Conservation (phyloP, 2,329 filamentous ascomycete species). For the Colletotrichum horii region DNA sequence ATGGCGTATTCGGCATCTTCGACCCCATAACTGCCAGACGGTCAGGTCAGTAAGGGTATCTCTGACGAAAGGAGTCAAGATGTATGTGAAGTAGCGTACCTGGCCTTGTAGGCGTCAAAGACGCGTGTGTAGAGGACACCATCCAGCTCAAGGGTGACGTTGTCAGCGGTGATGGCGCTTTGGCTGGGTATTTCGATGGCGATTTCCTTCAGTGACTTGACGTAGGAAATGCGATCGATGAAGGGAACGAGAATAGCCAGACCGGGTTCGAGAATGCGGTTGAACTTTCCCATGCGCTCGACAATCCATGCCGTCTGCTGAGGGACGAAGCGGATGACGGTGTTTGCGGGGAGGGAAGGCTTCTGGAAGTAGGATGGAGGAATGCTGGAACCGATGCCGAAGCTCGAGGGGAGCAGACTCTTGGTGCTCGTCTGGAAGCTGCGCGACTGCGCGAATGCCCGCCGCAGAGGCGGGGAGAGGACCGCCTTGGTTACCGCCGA, state of each 20-base stretch:
- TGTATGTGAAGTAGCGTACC: slow-evolving; percentile 52
- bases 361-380: slow-evolving; percentile 83
- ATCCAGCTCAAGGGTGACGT: slow-evolving; percentile 95
- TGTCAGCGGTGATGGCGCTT: slow-evolving; percentile 97
- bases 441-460: slow-evolving; percentile 18
- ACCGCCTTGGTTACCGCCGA: slow-evolving; percentile 24
- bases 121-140: slow-evolving; percentile 95
- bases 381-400: slow-evolving; percentile 39
- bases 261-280: slow-evolving; percentile 89
- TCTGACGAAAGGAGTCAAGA: background rate
- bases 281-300: slow-evolving; percentile 98
- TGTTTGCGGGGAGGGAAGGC: slow-evolving; percentile 83
- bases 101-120: slow-evolving; percentile 97
- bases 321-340: slow-evolving; percentile 94
- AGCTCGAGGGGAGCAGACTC: slow-evolving; percentile 24
- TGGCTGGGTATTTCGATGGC: slow-evolving; percentile 98
- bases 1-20: slow-evolving; percentile 99
- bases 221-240: slow-evolving; percentile 94
- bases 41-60: background rate
- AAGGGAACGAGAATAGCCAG: slow-evolving; percentile 88
- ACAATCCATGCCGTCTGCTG: slow-evolving; percentile 99
- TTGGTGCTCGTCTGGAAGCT: slow-evolving; percentile 18
- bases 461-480: slow-evolving; percentile 20
- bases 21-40: slow-evolving; percentile 79
- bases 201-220: slow-evolving; percentile 95